Base-by-base conservation (phyloP, 495 filamentous ascomycete species). In the Amniculicola lignicola region DNA sequence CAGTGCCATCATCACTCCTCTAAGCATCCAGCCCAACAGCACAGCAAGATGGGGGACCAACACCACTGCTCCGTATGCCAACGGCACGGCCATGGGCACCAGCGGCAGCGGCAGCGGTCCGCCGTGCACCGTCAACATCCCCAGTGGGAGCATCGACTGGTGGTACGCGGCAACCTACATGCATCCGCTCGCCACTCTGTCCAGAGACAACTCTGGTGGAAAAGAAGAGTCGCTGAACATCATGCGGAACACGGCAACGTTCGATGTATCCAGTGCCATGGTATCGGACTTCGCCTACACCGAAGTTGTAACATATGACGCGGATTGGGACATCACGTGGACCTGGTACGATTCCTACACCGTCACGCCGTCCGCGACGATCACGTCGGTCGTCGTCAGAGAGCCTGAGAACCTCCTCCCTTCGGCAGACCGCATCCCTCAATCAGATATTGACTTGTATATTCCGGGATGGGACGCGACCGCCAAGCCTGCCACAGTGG, bases 191-290 rank as follows among this genome's bases (percentile, higher is more conserved):
- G 46, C 24, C 1, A 53, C 49, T 18, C 19, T 59, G 12, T 42
- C 41, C 2, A 45, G n/a, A n/a, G n/a, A 24, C 36, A 7, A 7
- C n/a, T n/a, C 7, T n/a, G 16, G 37, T 6, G 35, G 4, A 4
- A 29, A 4, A 10, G 31, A 47, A 23, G 35, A 14, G 19, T 14
- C 4, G 10, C 37, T 65, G 16, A 27, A 47, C 12, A 10, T 28
- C 15, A 39, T 49, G 9, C 51, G 27, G 11, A 51, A 55, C 22
- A 53, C 62, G 4, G 37, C 49, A 1, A 44, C 67, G 6, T 68
- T 71, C 50, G 55, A 71, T 33, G 39, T 71, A 1, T 56, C 58
- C 10, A 60, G 59, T 15, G 53, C 55, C 11, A 11, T 70, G 1
- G 39, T 31, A 10, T 27, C 27, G 2, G 54, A 57, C 37, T 0